These are phyloP conservation scores for Ascomycota sp. DNA, from an alignment of 2,329 filamentous ascomycete species.

Conservation along the genomic window DNA sequence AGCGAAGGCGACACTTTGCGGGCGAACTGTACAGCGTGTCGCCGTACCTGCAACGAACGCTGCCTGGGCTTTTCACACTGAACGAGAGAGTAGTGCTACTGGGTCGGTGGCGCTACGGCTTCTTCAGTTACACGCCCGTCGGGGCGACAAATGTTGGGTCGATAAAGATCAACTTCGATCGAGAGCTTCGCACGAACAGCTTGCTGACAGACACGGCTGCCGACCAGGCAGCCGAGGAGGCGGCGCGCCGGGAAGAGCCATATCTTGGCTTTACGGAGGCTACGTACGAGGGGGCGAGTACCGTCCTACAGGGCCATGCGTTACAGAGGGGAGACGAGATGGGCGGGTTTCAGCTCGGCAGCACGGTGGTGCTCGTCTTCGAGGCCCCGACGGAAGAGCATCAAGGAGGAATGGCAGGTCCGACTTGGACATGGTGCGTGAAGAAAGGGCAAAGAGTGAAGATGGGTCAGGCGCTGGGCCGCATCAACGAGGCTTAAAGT, in stretches of 20 bases:
- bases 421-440: slow-evolving; percentile 71
- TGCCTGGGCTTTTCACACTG: slow-evolving; percentile 86
- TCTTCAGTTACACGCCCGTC: slow-evolving; percentile 91
- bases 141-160: slow-evolving; percentile 95
- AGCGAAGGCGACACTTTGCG: slow-evolving; percentile 87
- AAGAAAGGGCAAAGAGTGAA: slow-evolving; percentile 75
- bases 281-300: slow-evolving; percentile 60
- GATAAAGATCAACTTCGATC: slow-evolving; percentile 93
- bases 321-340: slow-evolving; percentile 83
- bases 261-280: slow-evolving; percentile 90
- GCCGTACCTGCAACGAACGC: slow-evolving; percentile 77
- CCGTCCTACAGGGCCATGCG: slow-evolving; percentile 63
- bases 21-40: slow-evolving; percentile 91
- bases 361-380: slow-evolving; percentile 87
- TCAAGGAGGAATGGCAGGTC: slow-evolving; percentile 30
- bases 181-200: slow-evolving; percentile 81
- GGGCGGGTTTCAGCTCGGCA: slow-evolving; percentile 92
- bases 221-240: slow-evolving; percentile 65
- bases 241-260: slow-evolving; percentile 52
- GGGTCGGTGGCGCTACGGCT: slow-evolving; percentile 88
- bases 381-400: slow-evolving; percentile 57
- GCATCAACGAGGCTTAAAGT: slow-evolving; percentile 34
- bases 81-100: slow-evolving; percentile 91
- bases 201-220: slow-evolving; percentile 83
- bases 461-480: slow-evolving; percentile 72